phyloP scores from a whole-genome alignment of 768 basidiomycete genomes.

The Lentinula boryana region DNA sequence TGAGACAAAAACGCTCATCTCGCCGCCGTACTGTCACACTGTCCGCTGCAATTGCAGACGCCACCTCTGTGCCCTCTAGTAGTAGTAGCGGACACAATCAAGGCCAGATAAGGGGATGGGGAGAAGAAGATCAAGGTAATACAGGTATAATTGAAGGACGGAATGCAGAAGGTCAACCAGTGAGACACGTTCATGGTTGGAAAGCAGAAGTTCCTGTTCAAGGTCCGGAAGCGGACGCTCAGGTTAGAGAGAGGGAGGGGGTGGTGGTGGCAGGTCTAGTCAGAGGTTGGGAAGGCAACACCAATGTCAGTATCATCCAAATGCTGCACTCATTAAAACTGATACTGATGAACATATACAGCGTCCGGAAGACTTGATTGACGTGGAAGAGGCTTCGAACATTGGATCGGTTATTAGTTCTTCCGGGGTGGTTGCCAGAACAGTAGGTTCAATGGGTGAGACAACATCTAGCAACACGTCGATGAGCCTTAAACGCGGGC shows the following conservation, averaged over 20 bases:
- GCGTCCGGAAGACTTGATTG: too few species aligned
- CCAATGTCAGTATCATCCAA: too few species aligned
- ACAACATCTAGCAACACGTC: too few species aligned
- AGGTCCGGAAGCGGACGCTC: background rate
- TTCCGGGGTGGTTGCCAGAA: too few species aligned
- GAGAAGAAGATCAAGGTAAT: background rate
- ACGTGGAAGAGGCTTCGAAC: background rate
- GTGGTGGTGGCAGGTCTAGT: background rate
- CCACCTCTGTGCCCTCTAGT: background rate
- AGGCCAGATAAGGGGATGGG: background rate
- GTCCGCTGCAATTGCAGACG: background rate
- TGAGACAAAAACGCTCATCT: background rate
- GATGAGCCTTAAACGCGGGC: background rate
- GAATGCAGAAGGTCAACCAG: background rate
- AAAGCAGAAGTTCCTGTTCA: background rate
- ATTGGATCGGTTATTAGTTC: too few species aligned
- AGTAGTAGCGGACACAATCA: background rate
- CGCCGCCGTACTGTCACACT: background rate
- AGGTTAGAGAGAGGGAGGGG: background rate
- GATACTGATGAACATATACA: too few species aligned
- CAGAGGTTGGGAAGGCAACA: too few species aligned
- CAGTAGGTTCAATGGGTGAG: too few species aligned
- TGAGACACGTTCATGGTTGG: background rate
- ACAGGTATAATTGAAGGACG: background rate
- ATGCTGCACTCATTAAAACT: too few species aligned